A percentile compares a stretch with the other conserved stretches of the same genome.
Conservation (phyloP, 768 basidiomycete genomes). For the Rhizopogon rudus region DNA sequence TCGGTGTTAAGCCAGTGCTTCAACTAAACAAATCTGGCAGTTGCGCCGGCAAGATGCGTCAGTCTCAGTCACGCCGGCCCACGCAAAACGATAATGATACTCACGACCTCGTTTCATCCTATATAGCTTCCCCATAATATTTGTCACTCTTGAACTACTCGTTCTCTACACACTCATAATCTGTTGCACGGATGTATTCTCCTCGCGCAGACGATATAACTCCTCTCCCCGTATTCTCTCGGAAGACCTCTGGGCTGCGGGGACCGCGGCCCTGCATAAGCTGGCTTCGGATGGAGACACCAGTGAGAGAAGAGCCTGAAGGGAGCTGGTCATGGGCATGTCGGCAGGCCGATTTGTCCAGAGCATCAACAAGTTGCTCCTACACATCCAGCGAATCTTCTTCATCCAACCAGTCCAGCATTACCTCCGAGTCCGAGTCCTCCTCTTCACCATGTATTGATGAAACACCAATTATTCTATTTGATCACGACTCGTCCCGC, state of each 20-base stretch:
- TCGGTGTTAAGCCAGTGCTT: constrained; percentile 1
- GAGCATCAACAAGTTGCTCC: constrained; percentile 14
- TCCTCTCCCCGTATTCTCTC: constrained; percentile 4
- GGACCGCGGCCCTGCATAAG: constrained; percentile 26
- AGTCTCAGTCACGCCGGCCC: neutral
- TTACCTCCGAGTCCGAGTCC: constrained; percentile 8
- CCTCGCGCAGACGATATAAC: constrained; percentile 10
- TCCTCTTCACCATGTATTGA: constrained; percentile 5
- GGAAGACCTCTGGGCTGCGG: constrained; percentile 14
- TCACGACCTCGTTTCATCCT: neutral
- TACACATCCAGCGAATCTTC: constrained; percentile 9
- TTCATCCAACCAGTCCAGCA: constrained; percentile 5
- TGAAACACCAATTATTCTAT: neutral
- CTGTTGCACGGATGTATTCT: neutral
- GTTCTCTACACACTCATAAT: neutral
- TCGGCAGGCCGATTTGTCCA: constrained; percentile 6
- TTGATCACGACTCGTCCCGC: constrained; percentile 3
- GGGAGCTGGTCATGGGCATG: constrained; percentile 13
- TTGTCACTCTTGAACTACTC: neutral
- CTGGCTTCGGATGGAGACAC: constrained; percentile 5
- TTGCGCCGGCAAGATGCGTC: constrained; percentile 12
- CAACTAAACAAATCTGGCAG: neutral
- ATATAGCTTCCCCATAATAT: neutral
- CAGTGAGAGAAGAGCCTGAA: neutral
- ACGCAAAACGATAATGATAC: neutral